A percentile compares a stretch with the other conserved stretches of the same genome.
Conservation (phyloP, 495 filamentous ascomycete species). For the Filosporella fistucella region DNA sequence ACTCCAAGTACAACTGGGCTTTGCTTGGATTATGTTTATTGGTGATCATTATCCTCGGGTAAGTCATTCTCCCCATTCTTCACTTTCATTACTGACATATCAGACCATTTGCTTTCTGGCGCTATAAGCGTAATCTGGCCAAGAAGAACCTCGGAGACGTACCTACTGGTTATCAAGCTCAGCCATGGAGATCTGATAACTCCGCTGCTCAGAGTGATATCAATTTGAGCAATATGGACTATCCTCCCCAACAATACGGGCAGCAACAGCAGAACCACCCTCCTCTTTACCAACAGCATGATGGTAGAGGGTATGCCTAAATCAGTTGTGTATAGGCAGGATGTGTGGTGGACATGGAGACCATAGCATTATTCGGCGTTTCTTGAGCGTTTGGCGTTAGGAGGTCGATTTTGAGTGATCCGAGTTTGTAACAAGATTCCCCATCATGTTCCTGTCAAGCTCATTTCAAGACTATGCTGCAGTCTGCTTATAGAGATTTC, state of each 20-base stretch:
- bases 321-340: not conserved
- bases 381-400: no score
- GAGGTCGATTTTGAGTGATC: no score
- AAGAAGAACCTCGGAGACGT: not conserved
- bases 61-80: slow-evolving; percentile 6
- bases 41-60: slow-evolving; percentile 23
- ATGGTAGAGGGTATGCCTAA: not conserved
- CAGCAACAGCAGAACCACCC: slow-evolving; percentile 1
- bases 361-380: no score
- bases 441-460: no score
- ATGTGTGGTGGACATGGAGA: no score
- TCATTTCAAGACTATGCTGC: no score
- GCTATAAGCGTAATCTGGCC: not conserved
- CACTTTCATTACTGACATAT: no score
- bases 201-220: slow-evolving; percentile 1
- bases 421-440: no score
- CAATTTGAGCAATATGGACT: no score
- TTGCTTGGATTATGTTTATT: slow-evolving; percentile 28
- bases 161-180: not conserved
- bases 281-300: not conserved
- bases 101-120: slow-evolving; percentile 3
- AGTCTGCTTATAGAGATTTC: no score
- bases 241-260: not conserved
- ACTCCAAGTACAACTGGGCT: slow-evolving; percentile 29
- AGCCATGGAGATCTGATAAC: not conserved